phyloP scores from a whole-genome alignment of 495 filamentous ascomycete species.

The Podospora fimiseda region DNA sequence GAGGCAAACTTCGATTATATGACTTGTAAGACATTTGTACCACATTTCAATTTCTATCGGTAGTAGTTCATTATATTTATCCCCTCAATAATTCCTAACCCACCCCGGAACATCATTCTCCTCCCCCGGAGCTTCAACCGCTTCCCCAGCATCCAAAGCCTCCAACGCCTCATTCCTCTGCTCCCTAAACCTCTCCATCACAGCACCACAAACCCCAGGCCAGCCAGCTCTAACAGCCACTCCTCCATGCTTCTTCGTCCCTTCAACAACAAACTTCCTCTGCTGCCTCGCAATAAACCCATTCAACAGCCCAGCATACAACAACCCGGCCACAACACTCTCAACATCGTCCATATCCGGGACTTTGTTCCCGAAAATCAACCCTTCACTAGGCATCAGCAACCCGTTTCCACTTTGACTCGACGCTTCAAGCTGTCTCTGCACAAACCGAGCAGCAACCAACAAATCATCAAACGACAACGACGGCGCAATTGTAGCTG shows the following conservation, averaged over 20 bases:
- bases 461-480: constrained; percentile 51
- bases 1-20: no score
- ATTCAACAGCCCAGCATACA: constrained; percentile 75
- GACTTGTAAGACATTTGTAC: background rate
- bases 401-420: constrained; percentile 19
- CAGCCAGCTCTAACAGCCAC: constrained; percentile 41
- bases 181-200: constrained; percentile 28
- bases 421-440: constrained; percentile 46
- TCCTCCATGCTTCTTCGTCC: constrained; percentile 56
- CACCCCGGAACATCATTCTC: constrained; percentile 32
- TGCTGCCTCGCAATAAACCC: constrained; percentile 78
- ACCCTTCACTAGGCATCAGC: constrained; percentile 43
- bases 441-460: constrained; percentile 42
- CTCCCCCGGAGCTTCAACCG: constrained; percentile 23
- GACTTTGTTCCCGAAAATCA: constrained; percentile 46
- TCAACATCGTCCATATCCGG: constrained; percentile 66
- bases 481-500: constrained; percentile 51
- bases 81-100: constrained; percentile 19
- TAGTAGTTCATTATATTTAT: no score
- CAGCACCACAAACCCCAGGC: constrained; percentile 29
- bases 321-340: constrained; percentile 64
- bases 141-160: constrained; percentile 17
- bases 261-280: constrained; percentile 72
- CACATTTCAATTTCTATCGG: background rate
- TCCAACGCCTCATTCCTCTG: constrained; percentile 23